phyloP scores from a whole-genome alignment of 2,329 filamentous ascomycete genomes.

The Pseudonectria foliicola region DNA sequence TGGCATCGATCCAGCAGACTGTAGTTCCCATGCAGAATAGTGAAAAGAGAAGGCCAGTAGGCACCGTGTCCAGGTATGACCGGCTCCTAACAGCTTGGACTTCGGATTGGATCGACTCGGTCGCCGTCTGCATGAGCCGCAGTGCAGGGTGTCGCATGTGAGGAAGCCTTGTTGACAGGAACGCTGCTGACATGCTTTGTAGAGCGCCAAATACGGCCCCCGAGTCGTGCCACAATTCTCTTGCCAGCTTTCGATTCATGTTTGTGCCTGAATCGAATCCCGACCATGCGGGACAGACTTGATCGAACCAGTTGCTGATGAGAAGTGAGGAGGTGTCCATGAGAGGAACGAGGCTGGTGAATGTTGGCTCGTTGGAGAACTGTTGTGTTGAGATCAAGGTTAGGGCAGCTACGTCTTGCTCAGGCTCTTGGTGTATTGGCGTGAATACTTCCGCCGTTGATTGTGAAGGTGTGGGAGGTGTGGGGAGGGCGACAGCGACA shows the following conservation, averaged over 20 bases:
- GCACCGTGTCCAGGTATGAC: constrained; percentile 17
- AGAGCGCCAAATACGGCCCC: constrained; percentile 31
- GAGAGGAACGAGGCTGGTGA: constrained; percentile 13
- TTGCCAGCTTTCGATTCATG: constrained; percentile 31
- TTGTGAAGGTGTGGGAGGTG: constrained; percentile 1
- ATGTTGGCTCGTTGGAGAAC: constrained; percentile 9
- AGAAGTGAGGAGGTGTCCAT: constrained; percentile 27
- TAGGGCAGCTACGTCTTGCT: not conserved
- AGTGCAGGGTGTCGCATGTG: constrained; percentile 29
- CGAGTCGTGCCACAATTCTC: constrained; percentile 29
- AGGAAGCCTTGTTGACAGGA: constrained; percentile 27
- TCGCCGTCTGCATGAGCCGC: constrained; percentile 28
- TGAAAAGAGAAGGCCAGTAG: constrained; percentile 29
- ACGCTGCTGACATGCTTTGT: constrained; percentile 35
- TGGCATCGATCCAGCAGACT: constrained; percentile 33
- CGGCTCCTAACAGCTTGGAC: constrained; percentile 20
- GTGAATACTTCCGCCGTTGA: constrained; percentile 1
- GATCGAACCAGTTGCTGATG: constrained; percentile 32
- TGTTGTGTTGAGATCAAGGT: constrained; percentile 7
- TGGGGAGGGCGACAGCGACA: too few relatives aligned
- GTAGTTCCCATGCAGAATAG: constrained; percentile 35
- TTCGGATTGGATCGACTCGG: constrained; percentile 27
- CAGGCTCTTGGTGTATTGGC: not conserved
- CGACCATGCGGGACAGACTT: constrained; percentile 35
- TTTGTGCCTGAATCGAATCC: constrained; percentile 33